Percentiles rank a stretch among this genome's conserved stretches.
These are phyloP conservation scores for Lentinus tigrinus DNA, from an alignment of 768 basidiomycete species.

Conservation along the genomic window DNA sequence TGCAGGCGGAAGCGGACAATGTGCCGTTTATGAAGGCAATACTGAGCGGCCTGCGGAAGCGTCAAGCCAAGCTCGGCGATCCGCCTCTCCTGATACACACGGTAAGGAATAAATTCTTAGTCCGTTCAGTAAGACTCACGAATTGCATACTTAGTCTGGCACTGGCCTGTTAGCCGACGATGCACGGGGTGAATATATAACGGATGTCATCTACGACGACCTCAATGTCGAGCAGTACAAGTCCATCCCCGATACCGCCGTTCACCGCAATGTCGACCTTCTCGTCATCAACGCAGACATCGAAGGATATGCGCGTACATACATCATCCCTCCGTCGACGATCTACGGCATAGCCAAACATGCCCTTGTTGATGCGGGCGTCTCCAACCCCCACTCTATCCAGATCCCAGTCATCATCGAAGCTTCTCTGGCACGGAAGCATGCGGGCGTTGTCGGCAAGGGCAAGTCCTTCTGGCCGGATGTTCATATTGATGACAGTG, in stretches of 20 bases:
- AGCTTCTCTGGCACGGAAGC: constrained; percentile 44
- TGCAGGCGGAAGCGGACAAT: constrained; percentile 49
- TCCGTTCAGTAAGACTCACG: too few relatives aligned
- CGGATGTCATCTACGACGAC: constrained; percentile 48
- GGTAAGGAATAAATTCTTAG: constrained; percentile 44
- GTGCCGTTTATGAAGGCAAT: constrained; percentile 43
- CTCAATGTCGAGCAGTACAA: constrained; percentile 44
- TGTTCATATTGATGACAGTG: constrained; percentile 56
- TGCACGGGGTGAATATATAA: constrained; percentile 41
- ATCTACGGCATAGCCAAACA: constrained; percentile 58
- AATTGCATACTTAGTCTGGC: too few relatives aligned
- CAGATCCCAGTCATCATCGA: constrained; percentile 51
- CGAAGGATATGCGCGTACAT: constrained; percentile 50
- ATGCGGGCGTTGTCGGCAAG: constrained; percentile 54
- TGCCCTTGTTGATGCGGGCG: constrained; percentile 46
- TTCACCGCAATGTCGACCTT: constrained; percentile 52
- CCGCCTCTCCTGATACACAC: constrained; percentile 59
- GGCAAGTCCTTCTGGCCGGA: constrained; percentile 63
- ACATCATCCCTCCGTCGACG: constrained; percentile 54
- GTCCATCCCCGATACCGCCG: constrained; percentile 42
- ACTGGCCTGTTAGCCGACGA: constrained; percentile 44
- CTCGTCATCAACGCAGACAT: constrained; percentile 45
- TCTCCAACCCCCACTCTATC: constrained; percentile 51
- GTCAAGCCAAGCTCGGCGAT: constrained; percentile 39
- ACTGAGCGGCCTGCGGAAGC: constrained; percentile 51